phyloP scores from a whole-genome alignment of 1,139 yeast genomes.

The Kluyveromyces sp. region DNA sequence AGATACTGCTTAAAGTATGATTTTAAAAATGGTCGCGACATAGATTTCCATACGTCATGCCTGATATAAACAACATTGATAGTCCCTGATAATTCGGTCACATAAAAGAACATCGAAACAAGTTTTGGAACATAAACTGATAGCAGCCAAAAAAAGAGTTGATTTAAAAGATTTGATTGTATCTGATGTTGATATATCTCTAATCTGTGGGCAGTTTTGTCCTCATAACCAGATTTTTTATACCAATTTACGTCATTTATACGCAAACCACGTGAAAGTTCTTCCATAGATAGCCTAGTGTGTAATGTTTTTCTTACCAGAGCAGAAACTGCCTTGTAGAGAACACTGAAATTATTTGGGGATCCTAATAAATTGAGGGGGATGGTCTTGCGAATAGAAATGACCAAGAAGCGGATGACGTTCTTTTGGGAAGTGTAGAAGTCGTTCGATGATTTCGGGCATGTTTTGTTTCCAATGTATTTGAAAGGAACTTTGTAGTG shows the following conservation, averaged over 20 bases:
- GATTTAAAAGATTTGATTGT: not conserved
- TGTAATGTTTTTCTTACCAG: conserved; percentile 36
- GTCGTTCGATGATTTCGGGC: conserved; percentile 14
- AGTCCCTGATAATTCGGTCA: conserved; percentile 47
- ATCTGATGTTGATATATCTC: conserved; percentile 20
- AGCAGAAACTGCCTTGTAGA: conserved; percentile 35
- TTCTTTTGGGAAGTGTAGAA: conserved; percentile 11
- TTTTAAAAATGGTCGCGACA: conserved; percentile 38
- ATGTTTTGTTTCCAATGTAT: conserved; percentile 15
- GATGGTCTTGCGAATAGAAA: conserved; percentile 40
- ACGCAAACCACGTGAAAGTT: conserved; percentile 31
- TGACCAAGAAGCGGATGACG: conserved; percentile 37
- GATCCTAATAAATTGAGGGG: conserved; percentile 55
- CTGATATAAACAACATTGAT: conserved; percentile 43
- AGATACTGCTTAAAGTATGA: conserved; percentile 35
- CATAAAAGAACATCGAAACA: conserved; percentile 54
- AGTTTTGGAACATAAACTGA: conserved; percentile 40
- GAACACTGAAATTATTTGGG: conserved; percentile 36
- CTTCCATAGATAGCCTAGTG: conserved; percentile 27
- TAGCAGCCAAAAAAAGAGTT: conserved; percentile 49
- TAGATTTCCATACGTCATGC: conserved; percentile 49
- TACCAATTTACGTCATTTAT: conserved; percentile 44
- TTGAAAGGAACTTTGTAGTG: conserved; percentile 12
- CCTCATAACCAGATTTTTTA: no score
- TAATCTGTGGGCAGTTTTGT: no score